Evolutionary conservation across 2,329 filamentous ascomycete species (phyloP).

Genomic region (Neofusicoccum parvum): DNA sequence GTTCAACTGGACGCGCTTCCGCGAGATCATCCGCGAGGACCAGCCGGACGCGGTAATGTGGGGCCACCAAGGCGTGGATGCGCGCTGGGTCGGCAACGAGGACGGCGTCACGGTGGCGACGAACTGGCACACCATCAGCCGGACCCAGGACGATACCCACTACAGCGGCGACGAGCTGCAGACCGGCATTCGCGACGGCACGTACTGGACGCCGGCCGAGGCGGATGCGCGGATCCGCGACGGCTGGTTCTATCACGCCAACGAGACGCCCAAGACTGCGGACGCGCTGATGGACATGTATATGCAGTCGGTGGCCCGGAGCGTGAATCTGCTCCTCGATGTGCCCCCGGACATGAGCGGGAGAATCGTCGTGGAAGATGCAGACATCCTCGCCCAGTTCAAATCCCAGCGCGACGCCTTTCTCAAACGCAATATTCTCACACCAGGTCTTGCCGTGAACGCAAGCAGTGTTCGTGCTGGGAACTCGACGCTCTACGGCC

Average conservation of each 20-base stretch:
- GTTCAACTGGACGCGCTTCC: constrained; percentile 24
- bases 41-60: constrained; percentile 26
- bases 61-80: constrained; percentile 27
- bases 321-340: constrained; percentile 24
- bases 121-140: constrained; percentile 26
- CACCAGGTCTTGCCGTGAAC: background rate
- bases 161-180: constrained; percentile 23
- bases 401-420: constrained; percentile 23
- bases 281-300: constrained; percentile 25
- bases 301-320: constrained; percentile 23
- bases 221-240: constrained; percentile 23
- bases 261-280: constrained; percentile 22
- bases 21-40: constrained; percentile 24
- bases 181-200: constrained; percentile 24
- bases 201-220: constrained; percentile 26
- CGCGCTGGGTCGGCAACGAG: constrained; percentile 26
- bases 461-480: constrained; percentile 23
- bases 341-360: constrained; percentile 25
- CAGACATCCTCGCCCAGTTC: constrained; percentile 20
- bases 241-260: constrained; percentile 26
- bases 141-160: constrained; percentile 24
- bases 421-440: constrained; percentile 19
- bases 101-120: constrained; percentile 24
- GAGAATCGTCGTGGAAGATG: constrained; percentile 17
- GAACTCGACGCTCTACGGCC: constrained; percentile 13